Percentiles rank a stretch among this genome's conserved stretches.
Conservation (phyloP, 768 basidiomycete species). For the Coprinopsis marcescibilis region DNA sequence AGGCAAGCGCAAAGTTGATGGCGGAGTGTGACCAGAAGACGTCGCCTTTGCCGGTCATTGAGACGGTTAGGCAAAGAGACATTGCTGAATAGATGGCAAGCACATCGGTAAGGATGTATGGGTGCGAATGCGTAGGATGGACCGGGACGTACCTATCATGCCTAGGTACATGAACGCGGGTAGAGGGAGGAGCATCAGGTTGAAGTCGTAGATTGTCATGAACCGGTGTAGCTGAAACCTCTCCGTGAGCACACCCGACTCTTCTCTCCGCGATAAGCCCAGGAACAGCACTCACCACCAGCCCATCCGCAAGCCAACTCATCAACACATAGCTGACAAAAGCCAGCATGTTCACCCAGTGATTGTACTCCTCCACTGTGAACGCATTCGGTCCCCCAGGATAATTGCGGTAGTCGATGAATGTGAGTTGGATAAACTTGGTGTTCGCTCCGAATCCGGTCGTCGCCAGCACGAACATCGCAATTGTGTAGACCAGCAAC, state of each 20-base stretch:
- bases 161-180: conserved; percentile 11
- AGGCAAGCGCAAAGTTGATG: conserved; percentile 29
- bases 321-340: conserved; percentile 13
- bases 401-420: conserved; percentile 17
- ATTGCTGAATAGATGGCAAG: no score
- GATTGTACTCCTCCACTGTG: conserved; percentile 5
- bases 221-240: conserved; percentile 12
- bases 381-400: conserved; percentile 15
- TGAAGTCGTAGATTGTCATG: conserved; percentile 10
- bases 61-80: no score
- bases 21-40: conserved; percentile 13
- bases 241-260: not conserved
- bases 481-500: conserved; percentile 14
- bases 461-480: conserved; percentile 19
- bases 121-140: no score
- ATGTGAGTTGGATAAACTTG: conserved; percentile 17
- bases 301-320: conserved; percentile 17
- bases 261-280: not conserved
- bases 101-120: no score
- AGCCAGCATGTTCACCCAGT: conserved; percentile 12
- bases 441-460: conserved; percentile 14
- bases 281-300: conserved; percentile 10
- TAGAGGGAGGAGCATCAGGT: conserved; percentile 1
- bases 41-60: conserved; percentile 4
- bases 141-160: conserved; percentile 13